Evolutionary conservation across 441 rosid species (phyloP), one percentile per base, ranked within the genome.

Genomic region (Mallotus repandus): DNA sequence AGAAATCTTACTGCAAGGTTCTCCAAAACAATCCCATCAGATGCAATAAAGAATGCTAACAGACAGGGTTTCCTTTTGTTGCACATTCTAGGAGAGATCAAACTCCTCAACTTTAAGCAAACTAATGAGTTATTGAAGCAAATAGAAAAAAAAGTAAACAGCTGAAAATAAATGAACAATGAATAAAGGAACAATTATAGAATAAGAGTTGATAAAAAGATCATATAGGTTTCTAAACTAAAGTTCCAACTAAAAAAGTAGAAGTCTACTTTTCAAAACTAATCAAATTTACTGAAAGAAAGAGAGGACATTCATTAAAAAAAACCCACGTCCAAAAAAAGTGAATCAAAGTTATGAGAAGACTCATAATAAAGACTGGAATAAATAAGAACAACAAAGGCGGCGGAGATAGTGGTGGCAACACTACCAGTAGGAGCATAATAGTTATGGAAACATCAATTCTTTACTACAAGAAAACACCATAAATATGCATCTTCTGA

Each of bases 1-100:
- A 90, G 81, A 84, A 94, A 92, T 58, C 98, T 87, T 74, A 92
- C 91, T 73, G 95, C 97, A 82, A 90, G 74, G 79, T 92, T 94
- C 83, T 92, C 97, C 81, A 94, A 76, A 60, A 90, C 98, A 74
- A 94, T 92, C 69, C 97, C 97, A 84, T 94, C 97, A 19, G 97
- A 94, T 62, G 97, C 89, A 41, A 97, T 97, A 56, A 94, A 90
- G 78, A 94, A 94, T 0, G 97, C 98, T 4, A 94, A 78, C 80
- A 18, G 92, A 80, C 50, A 89, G 71, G 9, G 74, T 63, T 67
- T 83, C 89, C 98, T 97, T 92, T 2, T 94, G 95, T 78, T 79
- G 92, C 76, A 87, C 68, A 83, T 94, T 97, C 63, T 78, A 86
- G 45, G 97, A 90, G 19, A 94, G 95, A 85, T 94, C 97, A 72